Evolutionary conservation across 345 rosid species (phyloP), one percentile per base, ranked within the genome.

Genomic region (Linum usitatissimum): DNA sequence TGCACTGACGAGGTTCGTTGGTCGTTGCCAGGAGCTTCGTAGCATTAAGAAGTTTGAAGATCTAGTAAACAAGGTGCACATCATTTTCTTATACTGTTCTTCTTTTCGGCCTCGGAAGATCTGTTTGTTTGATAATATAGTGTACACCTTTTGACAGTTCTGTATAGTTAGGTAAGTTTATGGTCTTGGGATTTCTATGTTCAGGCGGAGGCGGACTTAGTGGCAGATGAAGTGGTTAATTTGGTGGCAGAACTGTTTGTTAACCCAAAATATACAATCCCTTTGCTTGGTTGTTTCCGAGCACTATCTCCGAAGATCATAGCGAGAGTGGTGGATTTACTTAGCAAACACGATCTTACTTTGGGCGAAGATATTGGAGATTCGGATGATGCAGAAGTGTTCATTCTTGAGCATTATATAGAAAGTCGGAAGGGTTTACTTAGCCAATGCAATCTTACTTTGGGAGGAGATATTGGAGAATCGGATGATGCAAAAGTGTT

Each of bases 181-280:
- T 55, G 30, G 59, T 66, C 51, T 65, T 61, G 38, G n/a, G 30
- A 34, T 13, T 12, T 66, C 62, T 62, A 19, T 70, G 48, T 68
- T 62, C 68, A 86, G 96, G 91, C 84, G 66, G 64, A 86, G 96
- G 91, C 86, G 66, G 64, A 59, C 23, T 30, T 61, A 58, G 51
- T 82, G 54, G 75, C 63, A 55, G 81, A 77, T 63, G 93, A 84
- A 62, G 84, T 86, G 62, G 77, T 86, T 63, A 68, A 39, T 68
- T 77, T 55, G 19, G 60, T 80, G 51, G 80, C 83, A 1, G 90
- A 88, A 73, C 66, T 85, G 45, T 84, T 82, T 78, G 73, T 84
- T 76, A 82, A 88, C 71, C 87, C 86, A 6, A 76, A 69, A 45
- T 82, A 72, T 65, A 91, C 98, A 7, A 76, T 88, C 64, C 80